phyloP scores from a whole-genome alignment of 805 yeast genomes.

The Lachancea dasiensis region DNA sequence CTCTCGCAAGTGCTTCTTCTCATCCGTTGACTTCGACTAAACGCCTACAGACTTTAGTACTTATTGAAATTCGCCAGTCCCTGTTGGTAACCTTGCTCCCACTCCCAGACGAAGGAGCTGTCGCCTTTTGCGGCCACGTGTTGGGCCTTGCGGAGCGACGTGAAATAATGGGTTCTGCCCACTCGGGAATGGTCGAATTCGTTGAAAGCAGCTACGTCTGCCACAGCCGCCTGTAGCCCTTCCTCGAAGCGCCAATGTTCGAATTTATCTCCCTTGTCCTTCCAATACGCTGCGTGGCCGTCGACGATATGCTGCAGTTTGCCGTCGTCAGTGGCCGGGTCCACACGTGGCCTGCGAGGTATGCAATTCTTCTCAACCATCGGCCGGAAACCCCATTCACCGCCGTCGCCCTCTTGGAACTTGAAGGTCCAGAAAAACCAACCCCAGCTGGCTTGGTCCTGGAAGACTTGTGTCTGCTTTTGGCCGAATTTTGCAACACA shows the following conservation, averaged over 20 bases:
- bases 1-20: too few relatives aligned
- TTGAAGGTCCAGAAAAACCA: constrained; percentile 87
- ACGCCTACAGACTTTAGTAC: too few relatives aligned
- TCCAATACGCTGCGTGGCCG: constrained; percentile 66
- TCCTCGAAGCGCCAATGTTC: constrained; percentile 79
- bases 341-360: constrained; percentile 29
- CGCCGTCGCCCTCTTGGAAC: constrained; percentile 85
- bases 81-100: constrained; percentile 76
- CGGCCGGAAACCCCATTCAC: constrained; percentile 91
- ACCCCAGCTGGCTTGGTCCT: constrained; percentile 57
- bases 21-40: too few relatives aligned
- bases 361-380: constrained; percentile 62
- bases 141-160: constrained; percentile 50
- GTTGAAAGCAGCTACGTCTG: constrained; percentile 65
- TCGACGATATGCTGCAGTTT: constrained; percentile 26
- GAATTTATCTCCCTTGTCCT: constrained; percentile 52
- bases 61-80: constrained; percentile 40
- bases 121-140: constrained; percentile 54
- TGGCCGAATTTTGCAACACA: constrained; percentile 59
- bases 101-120: constrained; percentile 70
- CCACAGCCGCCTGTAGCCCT: constrained; percentile 73
- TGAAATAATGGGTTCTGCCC: constrained; percentile 75
- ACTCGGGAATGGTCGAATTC: constrained; percentile 60
- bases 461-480: constrained; percentile 44
- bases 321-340: constrained; percentile 28